Evolutionary conservation across 2,329 filamentous ascomycete species (phyloP), one percentile per base, ranked within the genome.

Genomic region (Hirsutella thompsonii): DNA sequence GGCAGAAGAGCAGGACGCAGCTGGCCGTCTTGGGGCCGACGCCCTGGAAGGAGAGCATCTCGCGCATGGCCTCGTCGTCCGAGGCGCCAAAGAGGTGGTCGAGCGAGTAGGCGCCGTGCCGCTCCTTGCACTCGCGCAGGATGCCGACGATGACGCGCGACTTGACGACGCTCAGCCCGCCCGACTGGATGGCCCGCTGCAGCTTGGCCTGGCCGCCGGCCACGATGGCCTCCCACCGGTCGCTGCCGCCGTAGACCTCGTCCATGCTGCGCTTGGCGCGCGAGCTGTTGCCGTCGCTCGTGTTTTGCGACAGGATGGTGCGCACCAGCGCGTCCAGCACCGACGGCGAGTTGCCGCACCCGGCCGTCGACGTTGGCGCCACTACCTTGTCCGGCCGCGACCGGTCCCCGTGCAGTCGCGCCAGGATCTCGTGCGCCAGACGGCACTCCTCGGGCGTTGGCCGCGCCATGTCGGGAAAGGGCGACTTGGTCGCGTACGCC

Each of bases 121-220:
- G 49, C 19, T 49, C 55, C 40, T 74, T 66, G 30, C 79, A 81
- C 52, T 85, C 79, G 37, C 71, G 63, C 51, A 90, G 62, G 40
- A 87, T 80, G 29, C 63, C 60, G 48, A 88, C 75, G 49, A 90
- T 84, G 49, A 79, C 76, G 43, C 74, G 79, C 52, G 77, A 83
- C 59, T 90, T 92, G n/a, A 75, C 68, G 29, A 73, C 72, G 13
- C 78, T 80, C 1, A 90, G 64, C 0, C 85, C 85, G 23, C 84
- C 85, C 20, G 69, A 69, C 55, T 77, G 76, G 52, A 89, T 88
- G 0, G 83, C 75, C 49, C 77, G 67, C 44, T 67, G 59, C 5
- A 71, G 56, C 47, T 57, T 60, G 13, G 54, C 46, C 34, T 56
- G 55, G 0, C 67, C 64, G 29, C 65, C 66, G 2, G 44, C 45